These are phyloP conservation scores for Groenewaldozyma auringiensis DNA, from an alignment of 1,139 yeast species.

Conservation along the genomic window DNA sequence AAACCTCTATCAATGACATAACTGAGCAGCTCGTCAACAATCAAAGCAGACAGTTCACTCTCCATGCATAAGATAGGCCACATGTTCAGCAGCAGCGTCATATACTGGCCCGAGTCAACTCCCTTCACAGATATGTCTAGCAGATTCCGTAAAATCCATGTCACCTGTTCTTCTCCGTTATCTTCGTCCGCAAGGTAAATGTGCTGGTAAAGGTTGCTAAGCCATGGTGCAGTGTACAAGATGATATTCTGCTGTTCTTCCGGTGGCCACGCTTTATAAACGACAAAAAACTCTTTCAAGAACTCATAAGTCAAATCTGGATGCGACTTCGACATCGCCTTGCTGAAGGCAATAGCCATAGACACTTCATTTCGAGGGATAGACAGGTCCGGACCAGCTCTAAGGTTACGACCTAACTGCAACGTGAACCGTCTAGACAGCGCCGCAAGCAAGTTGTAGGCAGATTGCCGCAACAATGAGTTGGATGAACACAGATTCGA, in stretches of 20 bases:
- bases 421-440: slow-evolving; percentile 53
- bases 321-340: slow-evolving; percentile 46
- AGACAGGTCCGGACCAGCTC: slow-evolving; percentile 54
- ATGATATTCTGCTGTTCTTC: slow-evolving; percentile 40
- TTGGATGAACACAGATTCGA: slow-evolving; percentile 58
- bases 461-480: slow-evolving; percentile 53
- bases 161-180: slow-evolving; percentile 53
- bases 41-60: slow-evolving; percentile 47
- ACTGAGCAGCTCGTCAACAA: slow-evolving; percentile 60
- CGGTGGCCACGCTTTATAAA: slow-evolving; percentile 39
- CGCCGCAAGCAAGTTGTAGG: slow-evolving; percentile 59
- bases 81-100: slow-evolving; percentile 49
- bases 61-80: slow-evolving; percentile 67
- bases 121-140: slow-evolving; percentile 46
- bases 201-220: slow-evolving; percentile 54
- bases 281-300: slow-evolving; percentile 52
- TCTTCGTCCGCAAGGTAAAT: slow-evolving; percentile 40
- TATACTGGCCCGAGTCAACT: slow-evolving; percentile 33
- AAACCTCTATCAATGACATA: slow-evolving; percentile 72
- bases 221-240: slow-evolving; percentile 66
- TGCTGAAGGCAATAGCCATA: slow-evolving; percentile 54
- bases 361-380: slow-evolving; percentile 66
- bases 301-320: slow-evolving; percentile 61
- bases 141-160: slow-evolving; percentile 55
- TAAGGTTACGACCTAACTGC: slow-evolving; percentile 52